These are phyloP conservation scores for Talaromyces sp. DNA, from an alignment of 2,329 filamentous ascomycete species.

Conservation along the genomic window DNA sequence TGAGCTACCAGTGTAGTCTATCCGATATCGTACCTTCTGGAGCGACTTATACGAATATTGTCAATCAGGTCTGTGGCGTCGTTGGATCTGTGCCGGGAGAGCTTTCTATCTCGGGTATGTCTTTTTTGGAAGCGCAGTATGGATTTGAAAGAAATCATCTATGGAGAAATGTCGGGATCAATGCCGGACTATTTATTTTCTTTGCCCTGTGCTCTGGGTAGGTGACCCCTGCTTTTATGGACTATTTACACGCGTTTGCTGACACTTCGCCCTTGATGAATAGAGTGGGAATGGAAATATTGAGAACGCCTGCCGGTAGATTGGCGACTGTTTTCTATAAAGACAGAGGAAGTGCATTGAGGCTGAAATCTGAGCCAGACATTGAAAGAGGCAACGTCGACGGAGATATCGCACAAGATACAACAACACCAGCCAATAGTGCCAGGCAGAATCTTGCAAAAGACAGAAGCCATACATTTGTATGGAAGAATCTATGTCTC, in stretches of 20 bases:
- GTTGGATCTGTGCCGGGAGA: conserved; percentile 59
- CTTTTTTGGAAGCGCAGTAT: conserved; percentile 44
- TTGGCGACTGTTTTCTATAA: background rate
- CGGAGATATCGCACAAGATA: background rate
- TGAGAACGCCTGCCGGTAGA: background rate
- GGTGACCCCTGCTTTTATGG: background rate
- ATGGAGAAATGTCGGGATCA: conserved; percentile 14
- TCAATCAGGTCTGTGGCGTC: conserved; percentile 66
- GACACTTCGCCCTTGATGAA: background rate
- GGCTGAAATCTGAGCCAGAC: background rate
- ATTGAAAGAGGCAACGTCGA: background rate
- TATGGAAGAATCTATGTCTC: conserved; percentile 51
- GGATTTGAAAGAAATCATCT: conserved; percentile 11
- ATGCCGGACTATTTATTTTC: background rate
- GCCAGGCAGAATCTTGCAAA: background rate
- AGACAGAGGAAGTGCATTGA: background rate
- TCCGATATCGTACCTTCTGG: conserved; percentile 67
- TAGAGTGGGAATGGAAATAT: conserved; percentile 1
- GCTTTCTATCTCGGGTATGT: conserved; percentile 58
- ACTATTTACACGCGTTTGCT: background rate
- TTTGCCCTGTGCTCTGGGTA: conserved; percentile 1
- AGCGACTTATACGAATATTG: conserved; percentile 62
- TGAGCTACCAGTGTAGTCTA: conserved; percentile 63
- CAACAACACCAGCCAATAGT: background rate
- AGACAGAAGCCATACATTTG: conserved; percentile 31